Conservation (phyloP, 345 rosid genomes). For the Theobroma cacao region DNA sequence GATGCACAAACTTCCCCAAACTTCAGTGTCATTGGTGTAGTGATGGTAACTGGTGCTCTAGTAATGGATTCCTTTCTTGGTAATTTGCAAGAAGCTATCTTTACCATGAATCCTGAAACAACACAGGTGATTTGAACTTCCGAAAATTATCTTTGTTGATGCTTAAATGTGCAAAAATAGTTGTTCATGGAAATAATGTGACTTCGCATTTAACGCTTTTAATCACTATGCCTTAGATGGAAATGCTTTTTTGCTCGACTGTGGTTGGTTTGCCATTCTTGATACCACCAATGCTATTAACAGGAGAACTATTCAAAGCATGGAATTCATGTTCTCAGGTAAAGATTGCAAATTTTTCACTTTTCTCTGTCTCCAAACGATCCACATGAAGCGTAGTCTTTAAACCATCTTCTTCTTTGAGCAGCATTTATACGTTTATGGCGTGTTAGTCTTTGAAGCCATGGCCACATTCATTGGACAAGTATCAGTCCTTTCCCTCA, state of each 20-base stretch:
- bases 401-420: background rate
- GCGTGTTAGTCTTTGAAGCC: constrained; percentile 87
- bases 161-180: background rate
- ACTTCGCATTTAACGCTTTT: background rate
- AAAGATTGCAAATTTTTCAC: constrained; percentile 4
- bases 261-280: constrained; percentile 89
- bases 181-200: constrained; percentile 5
- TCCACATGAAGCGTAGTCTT: background rate
- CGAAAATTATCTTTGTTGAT: background rate
- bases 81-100: constrained; percentile 92
- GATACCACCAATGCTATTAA: constrained; percentile 89
- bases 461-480: constrained; percentile 96
- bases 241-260: constrained; percentile 93
- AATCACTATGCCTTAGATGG: constrained; percentile 44
- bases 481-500: constrained; percentile 88
- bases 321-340: constrained; percentile 96
- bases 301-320: constrained; percentile 92
- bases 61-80: constrained; percentile 91
- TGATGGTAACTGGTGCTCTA: constrained; percentile 88
- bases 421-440: constrained; percentile 95
- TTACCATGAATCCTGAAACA: constrained; percentile 86
- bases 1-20: constrained; percentile 94
- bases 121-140: constrained; percentile 56
- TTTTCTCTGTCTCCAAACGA: background rate
- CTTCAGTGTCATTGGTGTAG: constrained; percentile 75